Evolutionary conservation across 257 asterid genomes (phyloP).

Genomic region (Paulownia fortunei): DNA sequence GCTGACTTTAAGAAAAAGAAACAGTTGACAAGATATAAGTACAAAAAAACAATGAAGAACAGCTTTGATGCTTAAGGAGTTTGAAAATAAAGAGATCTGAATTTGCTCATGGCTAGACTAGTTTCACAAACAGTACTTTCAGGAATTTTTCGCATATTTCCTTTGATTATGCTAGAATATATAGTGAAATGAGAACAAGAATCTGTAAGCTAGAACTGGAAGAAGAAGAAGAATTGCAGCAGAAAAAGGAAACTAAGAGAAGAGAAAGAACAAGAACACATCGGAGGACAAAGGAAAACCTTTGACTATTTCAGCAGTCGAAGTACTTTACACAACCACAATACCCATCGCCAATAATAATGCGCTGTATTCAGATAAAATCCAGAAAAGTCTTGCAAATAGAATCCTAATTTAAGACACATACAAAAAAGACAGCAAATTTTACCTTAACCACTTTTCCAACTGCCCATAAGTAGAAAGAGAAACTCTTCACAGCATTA

Average conservation of each 20-base stretch:
- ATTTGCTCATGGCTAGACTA: not conserved
- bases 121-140: not conserved
- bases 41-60: not conserved
- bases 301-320: not conserved
- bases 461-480: not conserved
- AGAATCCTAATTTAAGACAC: slow-evolving; percentile 14
- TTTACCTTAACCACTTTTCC: not conserved
- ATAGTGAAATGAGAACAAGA: slow-evolving; percentile 15
- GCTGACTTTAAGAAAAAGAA: not conserved
- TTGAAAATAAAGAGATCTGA: not conserved
- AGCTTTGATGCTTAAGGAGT: not conserved
- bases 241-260: not conserved
- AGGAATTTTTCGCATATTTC: not conserved
- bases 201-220: not conserved
- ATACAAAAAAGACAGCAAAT: not conserved
- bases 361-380: not conserved
- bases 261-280: not conserved
- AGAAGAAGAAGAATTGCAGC: not conserved
- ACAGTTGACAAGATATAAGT: not conserved
- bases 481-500: slow-evolving; percentile 1
- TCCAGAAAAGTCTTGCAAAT: not conserved
- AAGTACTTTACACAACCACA: slow-evolving; percentile 15
- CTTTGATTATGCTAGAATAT: not conserved
- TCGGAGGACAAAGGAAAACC: too few species aligned
- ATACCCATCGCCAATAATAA: not conserved